Evolutionary conservation across 768 basidiomycete species (phyloP), one percentile per base, ranked within the genome.

Genomic region (Pilatotrama ljubarskyi): DNA sequence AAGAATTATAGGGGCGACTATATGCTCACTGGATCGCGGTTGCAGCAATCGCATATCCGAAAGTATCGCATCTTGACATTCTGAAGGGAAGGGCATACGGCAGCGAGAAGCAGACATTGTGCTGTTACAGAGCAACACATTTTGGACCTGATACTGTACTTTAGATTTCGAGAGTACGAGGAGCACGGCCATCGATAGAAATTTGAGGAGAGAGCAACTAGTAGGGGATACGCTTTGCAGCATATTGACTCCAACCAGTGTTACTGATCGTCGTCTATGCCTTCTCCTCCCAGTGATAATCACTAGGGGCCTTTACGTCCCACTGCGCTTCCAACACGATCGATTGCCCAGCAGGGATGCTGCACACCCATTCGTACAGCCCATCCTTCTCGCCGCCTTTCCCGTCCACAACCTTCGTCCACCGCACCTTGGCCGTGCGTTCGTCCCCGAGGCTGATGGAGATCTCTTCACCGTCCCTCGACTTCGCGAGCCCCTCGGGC

Each of bases 361-460:
- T 75, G 70, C 78, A 75, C 57, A 70, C 73, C 84, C 84, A 87
- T 68, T 84, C 82, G 65, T 81, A 81, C 58, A 75, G 75, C 1
- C 85, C 86, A 43, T 84, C 80, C 71, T 81, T 81, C 71, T 80
- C 77, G 0, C 80, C 82, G 4, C 77, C 77, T 57, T 78, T 79
- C 54, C 77, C 77, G 65, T 80, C 76, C 1, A 73, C 74, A 6
- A 70, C 61, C 47, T 74, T 74, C 59, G 70, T 64, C 77, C 76
- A 77, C 70, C 74, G 74, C 18, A 64, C 66, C 52, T 68, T 62
- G 14, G 73, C 73, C 41, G 42, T 32, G 26, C 68, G 52, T 1
- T 77, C 72, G 6, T 71, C 72, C 46, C 76, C 79, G 13, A 77
- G 73, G 58, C 76, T 76, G 9, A 78, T 73, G n/a, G 67, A 50